Evolutionary conservation across 202 grass and related monocot species (phyloP), one percentile per base, ranked within the genome.

Genomic region (Panicum virgatum): DNA sequence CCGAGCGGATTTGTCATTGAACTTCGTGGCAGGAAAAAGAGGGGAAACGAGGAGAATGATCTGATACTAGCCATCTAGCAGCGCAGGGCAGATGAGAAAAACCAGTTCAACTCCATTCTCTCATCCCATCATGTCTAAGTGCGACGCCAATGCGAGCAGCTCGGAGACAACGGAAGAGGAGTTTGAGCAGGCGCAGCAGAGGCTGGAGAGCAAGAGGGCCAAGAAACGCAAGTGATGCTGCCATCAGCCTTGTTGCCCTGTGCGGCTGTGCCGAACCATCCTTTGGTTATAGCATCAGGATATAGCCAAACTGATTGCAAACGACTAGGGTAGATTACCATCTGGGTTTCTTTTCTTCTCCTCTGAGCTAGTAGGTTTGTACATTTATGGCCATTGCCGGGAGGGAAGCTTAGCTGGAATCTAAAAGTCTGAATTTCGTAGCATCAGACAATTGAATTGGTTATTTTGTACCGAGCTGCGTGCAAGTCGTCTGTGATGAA

Each of bases 141-240:
- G 91, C 0, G 89, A 95, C 53, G 19, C 80, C 25, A 88, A 81
- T 27, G 66, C 83, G 3, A 78, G 88, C 66, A 79, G 82, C 72
- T 82, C 76, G 6, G 96, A 99, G 85, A 92, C 92, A 38, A 81
- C 96, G 0, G 92, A 99, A 59, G 90, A 96, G 80, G 96, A 99
- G 87, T 99, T 99, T 51, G 79, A 91, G 66, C 83, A 82, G 42
- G 91, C 90, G 16, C 69, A 85, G 15, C 73, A 90, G 85, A 90
- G 93, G 64, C 77, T 96, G 7, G 96, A 99, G 85, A 87, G 53
- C 48, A 90, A 42, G 30, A 71, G 77, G 16, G 12, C 65, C 44
- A 91, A 94, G 61, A 67, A 50, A 23, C 48, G 39, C 10, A 88
- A 86, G 74, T 78, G 58, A 85, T 69, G 38, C 25, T 4, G 62